Percentiles rank a stretch among this genome's conserved stretches.
phyloP scores from a whole-genome alignment of 2,329 filamentous ascomycete species.

The Penicillium sp. region DNA sequence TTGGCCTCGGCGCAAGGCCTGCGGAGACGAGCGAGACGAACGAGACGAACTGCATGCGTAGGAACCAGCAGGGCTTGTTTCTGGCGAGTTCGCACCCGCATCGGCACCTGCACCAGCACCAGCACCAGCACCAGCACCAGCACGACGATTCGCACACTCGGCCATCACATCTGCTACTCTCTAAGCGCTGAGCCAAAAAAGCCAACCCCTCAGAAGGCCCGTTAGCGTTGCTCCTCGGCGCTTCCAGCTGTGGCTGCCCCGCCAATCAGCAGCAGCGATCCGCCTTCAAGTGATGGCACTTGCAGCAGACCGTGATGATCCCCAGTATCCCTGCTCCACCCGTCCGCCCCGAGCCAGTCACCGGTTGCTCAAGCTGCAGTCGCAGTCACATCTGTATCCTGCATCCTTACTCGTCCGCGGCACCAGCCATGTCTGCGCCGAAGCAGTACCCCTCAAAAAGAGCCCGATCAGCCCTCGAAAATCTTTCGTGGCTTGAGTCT shows the following conservation, averaged over 20 bases:
- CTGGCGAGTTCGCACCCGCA: too few relatives aligned
- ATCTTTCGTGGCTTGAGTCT: constrained; percentile 19
- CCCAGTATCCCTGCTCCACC: constrained; percentile 18
- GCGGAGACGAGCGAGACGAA: too few relatives aligned
- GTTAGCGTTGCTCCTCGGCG: constrained; percentile 32
- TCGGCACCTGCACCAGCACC: too few relatives aligned
- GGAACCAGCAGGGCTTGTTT: too few relatives aligned
- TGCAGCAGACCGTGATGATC: constrained; percentile 31
- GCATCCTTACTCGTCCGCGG: constrained; percentile 29
- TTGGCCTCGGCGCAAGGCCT: too few relatives aligned
- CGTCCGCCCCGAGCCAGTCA: constrained; percentile 13
- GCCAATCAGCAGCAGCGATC: constrained; percentile 26
- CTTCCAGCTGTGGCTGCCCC: constrained; percentile 24
- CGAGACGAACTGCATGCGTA: too few relatives aligned
- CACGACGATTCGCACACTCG: too few relatives aligned
- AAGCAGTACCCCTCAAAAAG: constrained; percentile 33
- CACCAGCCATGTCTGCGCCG: constrained; percentile 17
- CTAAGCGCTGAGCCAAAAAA: constrained; percentile 27
- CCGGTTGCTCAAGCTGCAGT: constrained; percentile 25
- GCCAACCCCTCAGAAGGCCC: constrained; percentile 14
- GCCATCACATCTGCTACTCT: constrained; percentile 13
- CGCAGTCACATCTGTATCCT: constrained; percentile 31
- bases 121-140: too few relatives aligned
- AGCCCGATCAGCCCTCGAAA: constrained; percentile 24
- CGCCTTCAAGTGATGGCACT: constrained; percentile 30